These are phyloP conservation scores for Pyrenophora graminea DNA, from an alignment of 2,329 filamentous ascomycete species.

Conservation along the genomic window DNA sequence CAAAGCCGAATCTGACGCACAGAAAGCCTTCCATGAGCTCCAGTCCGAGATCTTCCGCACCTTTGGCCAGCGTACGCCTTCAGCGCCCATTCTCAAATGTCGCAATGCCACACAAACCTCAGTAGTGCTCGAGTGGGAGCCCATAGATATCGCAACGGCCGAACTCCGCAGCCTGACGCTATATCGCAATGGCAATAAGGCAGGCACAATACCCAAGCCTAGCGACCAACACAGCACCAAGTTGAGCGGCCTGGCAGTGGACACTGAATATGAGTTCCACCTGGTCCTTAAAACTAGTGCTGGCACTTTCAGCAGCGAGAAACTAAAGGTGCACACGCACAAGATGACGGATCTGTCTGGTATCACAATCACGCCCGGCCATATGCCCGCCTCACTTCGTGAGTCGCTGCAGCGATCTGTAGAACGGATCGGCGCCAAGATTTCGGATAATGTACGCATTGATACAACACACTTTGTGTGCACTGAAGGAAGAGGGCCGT, in stretches of 20 bases:
- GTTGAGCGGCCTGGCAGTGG: slow-evolving; percentile 93
- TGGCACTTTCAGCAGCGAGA: slow-evolving; percentile 82
- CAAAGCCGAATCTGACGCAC: slow-evolving; percentile 73
- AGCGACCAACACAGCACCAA: slow-evolving; percentile 91
- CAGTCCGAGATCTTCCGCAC: slow-evolving; percentile 85
- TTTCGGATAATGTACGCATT: slow-evolving; percentile 87
- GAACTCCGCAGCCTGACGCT: slow-evolving; percentile 86
- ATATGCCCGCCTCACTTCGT: slow-evolving; percentile 73
- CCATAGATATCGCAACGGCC: slow-evolving; percentile 88
- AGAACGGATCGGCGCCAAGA: slow-evolving; percentile 87
- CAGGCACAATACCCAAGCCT: slow-evolving; percentile 88
- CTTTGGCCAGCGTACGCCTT: slow-evolving; percentile 80
- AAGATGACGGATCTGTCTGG: slow-evolving; percentile 98
- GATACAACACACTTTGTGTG: slow-evolving; percentile 99
- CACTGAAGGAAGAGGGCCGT: slow-evolving; percentile 83
- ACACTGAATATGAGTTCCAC: slow-evolving; percentile 95
- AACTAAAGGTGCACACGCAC: slow-evolving; percentile 85
- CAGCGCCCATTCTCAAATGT: slow-evolving; percentile 79
- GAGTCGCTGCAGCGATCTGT: slow-evolving; percentile 77
- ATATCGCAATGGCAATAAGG: slow-evolving; percentile 95
- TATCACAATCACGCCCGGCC: slow-evolving; percentile 89
- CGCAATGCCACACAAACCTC: slow-evolving; percentile 99
- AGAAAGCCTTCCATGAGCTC: slow-evolving; percentile 78
- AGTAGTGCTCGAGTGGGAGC: slow-evolving; percentile 97
- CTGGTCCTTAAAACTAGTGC: slow-evolving; percentile 88